Evolutionary conservation across 2,329 filamentous ascomycete species (phyloP).

Genomic region (Monosporascus ibericus): DNA sequence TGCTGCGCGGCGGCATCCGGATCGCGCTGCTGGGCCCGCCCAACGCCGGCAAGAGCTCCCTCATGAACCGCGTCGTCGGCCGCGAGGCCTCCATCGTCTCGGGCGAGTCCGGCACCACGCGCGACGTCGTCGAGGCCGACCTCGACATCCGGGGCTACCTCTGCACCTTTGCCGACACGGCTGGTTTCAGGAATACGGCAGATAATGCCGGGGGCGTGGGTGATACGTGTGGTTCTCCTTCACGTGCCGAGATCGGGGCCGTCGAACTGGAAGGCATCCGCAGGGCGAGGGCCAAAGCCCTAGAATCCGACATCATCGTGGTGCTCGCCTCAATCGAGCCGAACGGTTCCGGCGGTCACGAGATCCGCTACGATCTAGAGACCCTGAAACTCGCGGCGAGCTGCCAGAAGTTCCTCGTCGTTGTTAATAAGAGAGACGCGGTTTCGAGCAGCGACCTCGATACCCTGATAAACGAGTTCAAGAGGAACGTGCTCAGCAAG

Average conservation of each 20-base stretch:
- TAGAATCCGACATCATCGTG: conserved; percentile 79
- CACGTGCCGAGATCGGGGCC: conserved; percentile 48
- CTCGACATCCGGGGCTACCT: conserved; percentile 86
- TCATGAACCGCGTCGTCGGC: conserved; percentile 86
- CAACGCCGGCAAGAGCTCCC: conserved; percentile 90
- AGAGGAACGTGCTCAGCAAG: conserved; percentile 27
- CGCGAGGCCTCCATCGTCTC: conserved; percentile 94
- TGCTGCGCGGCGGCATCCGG: conserved; percentile 77
- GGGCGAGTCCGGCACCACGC: conserved; percentile 83
- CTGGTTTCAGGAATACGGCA: conserved; percentile 62
- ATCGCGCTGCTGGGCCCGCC: conserved; percentile 85
- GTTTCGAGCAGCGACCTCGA: conserved; percentile 30
- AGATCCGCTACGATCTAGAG: conserved; percentile 48
- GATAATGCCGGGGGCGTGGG: conserved; percentile 5
- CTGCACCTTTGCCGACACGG: conserved; percentile 92
- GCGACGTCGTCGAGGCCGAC: conserved; percentile 88
- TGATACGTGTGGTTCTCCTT: not conserved
- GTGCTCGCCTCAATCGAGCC: conserved; percentile 70
- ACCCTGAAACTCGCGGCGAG: conserved; percentile 47
- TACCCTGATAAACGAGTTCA: conserved; percentile 36
- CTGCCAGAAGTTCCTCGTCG: conserved; percentile 44
- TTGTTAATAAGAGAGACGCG: conserved; percentile 58
- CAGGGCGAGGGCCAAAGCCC: conserved; percentile 72
- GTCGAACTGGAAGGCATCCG: conserved; percentile 89
- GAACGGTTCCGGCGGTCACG: conserved; percentile 24